A percentile compares a stretch with the other conserved stretches of the same genome.
Conservation (phyloP, 257 asterid genomes). For the Asclepias syriaca region DNA sequence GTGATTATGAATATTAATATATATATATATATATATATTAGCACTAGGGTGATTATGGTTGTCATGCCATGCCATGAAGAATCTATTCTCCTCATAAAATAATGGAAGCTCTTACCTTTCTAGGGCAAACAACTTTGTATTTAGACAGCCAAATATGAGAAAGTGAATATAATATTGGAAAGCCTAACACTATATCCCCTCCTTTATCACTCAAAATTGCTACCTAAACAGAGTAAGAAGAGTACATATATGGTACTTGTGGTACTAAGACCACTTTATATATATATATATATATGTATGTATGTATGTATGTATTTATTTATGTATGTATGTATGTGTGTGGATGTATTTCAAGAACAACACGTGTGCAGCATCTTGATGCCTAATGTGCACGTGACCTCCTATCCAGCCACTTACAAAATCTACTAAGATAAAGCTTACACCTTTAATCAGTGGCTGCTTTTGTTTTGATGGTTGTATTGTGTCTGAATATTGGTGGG, state of each 20-base stretch:
- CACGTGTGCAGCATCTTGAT: conserved; percentile 6
- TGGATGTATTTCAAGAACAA: too few species aligned
- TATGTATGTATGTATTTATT: too few species aligned
- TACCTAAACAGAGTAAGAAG: background rate
- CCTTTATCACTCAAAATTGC: background rate
- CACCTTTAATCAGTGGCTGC: background rate
- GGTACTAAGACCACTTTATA: background rate
- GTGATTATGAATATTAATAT: too few species aligned
- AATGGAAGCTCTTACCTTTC: background rate
- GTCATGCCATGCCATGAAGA: too few species aligned
- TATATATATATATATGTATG: background rate
- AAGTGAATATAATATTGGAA: background rate
- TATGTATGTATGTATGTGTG: background rate
- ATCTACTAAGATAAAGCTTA: conserved; percentile 13
- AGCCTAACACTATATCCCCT: background rate
- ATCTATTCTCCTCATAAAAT: too few species aligned
- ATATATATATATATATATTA: too few species aligned
- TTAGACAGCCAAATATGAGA: background rate
- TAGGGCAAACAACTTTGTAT: background rate
- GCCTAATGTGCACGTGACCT: background rate
- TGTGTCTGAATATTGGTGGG: background rate
- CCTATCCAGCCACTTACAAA: conserved; percentile 6
- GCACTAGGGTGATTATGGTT: too few species aligned
- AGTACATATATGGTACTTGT: background rate
- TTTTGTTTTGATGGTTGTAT: background rate